Evolutionary conservation across 805 yeast genomes (phyloP).

Genomic region (Lipomyces sp.): DNA sequence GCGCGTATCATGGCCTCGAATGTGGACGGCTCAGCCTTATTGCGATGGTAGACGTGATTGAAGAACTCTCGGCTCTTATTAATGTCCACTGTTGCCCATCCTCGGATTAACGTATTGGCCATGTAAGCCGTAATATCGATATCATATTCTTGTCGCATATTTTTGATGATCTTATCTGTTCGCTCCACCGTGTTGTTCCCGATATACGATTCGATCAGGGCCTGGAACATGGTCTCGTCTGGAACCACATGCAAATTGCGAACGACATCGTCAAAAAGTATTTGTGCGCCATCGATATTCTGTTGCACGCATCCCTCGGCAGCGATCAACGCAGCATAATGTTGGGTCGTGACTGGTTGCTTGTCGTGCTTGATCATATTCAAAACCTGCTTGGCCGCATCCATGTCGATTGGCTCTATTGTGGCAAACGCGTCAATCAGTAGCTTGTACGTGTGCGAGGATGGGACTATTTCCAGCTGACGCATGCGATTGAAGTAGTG

Average conservation of each 20-base stretch:
- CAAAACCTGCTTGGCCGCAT: constrained; percentile 47
- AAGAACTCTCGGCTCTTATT: constrained; percentile 41
- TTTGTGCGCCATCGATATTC: constrained; percentile 46
- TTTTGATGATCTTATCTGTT: constrained; percentile 33
- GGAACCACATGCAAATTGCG: constrained; percentile 45
- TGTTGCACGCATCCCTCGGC: constrained; percentile 48
- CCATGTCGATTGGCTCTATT: constrained; percentile 45
- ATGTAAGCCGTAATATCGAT: constrained; percentile 45
- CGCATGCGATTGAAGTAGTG: constrained; percentile 43
- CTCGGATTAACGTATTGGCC: constrained; percentile 45
- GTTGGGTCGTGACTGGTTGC: constrained; percentile 43
- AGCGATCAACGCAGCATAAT: constrained; percentile 47
- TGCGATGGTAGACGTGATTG: constrained; percentile 37
- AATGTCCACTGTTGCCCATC: constrained; percentile 46
- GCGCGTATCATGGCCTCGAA: constrained; percentile 47
- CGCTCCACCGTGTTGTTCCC: constrained; percentile 44
- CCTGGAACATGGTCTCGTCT: constrained; percentile 48
- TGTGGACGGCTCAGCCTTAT: constrained; percentile 45
- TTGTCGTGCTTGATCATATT: constrained; percentile 43
- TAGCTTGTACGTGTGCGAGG: constrained; percentile 50
- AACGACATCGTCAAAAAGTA: constrained; percentile 44
- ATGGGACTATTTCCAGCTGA: constrained; percentile 39
- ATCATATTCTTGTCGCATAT: constrained; percentile 40
- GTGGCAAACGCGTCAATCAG: constrained; percentile 47
- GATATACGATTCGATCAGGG: constrained; percentile 49